Evolutionary conservation across 2,329 filamentous ascomycete genomes (phyloP), one percentile per base, ranked within the genome.

Genomic region (Beauveria bassiana): DNA sequence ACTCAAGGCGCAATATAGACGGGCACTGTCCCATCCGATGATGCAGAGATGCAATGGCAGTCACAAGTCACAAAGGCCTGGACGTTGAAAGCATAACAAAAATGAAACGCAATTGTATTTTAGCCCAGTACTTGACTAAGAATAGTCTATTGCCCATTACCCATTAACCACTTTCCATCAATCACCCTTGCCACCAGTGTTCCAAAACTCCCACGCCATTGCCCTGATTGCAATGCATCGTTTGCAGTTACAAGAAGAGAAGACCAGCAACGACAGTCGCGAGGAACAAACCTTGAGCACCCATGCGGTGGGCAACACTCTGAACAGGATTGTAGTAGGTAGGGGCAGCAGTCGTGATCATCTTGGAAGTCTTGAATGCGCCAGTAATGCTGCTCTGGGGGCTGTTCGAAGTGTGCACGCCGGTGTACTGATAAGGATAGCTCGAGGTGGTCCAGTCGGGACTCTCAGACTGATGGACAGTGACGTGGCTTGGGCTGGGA

Each of bases 51-150:
- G 31, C n/a, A 38, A 8, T 3, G n/a, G n/a, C 2, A 24, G 20
- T 47, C 6, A 47, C 43, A 18, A 16, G 18, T 26, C 20, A 28
- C 16, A 38, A 31, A 4, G 18, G 43, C 18, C n/a, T 34, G 18
- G 46, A 22, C n/a, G 9, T 22, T 56, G 16, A 5, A 18, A 22
- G 12, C 7, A 16, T 31, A 22, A 20, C 57, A 31, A 26, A 52
- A 40, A 24, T 24, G 47, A 59, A 59, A 59, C 57, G 24, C 57
- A 59, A 38, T 45, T 59, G 46, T 45, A 43, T 59, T 59, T 24
- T 52, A 45, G 52, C 38, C 57, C 26, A n/a, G 46, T 43, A 45
- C 18, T 50, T 52, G 47, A 45, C 57, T 59, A 59, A 45, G 12
- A 51, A 51, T 59, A 59, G 45, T 52, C 38, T 24, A 20, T 34